phyloP scores from a whole-genome alignment of 2,329 filamentous ascomycete genomes.

The Alternaria gansuensis region DNA sequence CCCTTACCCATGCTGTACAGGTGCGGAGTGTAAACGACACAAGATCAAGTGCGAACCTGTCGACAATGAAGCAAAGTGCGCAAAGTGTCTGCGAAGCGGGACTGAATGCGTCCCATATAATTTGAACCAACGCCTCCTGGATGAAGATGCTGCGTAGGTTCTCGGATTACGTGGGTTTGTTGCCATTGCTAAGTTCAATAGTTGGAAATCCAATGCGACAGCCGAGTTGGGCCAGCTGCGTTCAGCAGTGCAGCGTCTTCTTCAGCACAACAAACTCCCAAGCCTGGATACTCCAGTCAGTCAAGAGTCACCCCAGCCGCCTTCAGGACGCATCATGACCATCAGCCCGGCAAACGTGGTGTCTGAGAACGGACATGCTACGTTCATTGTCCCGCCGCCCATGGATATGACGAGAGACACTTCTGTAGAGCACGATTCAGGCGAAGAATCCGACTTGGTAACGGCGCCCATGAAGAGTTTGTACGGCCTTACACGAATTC shows the following conservation, averaged over 20 bases:
- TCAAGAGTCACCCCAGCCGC: constrained; percentile 25
- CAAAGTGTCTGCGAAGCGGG: constrained; percentile 56
- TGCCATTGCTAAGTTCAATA: constrained; percentile 8
- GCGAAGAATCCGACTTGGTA: constrained; percentile 39
- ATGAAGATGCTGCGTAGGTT: constrained; percentile 47
- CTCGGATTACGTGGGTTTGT: not conserved
- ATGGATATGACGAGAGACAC: constrained; percentile 50
- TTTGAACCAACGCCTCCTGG: constrained; percentile 44
- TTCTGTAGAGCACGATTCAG: constrained; percentile 42
- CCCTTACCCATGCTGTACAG: constrained; percentile 23
- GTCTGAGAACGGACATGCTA: constrained; percentile 37
- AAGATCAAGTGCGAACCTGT: constrained; percentile 50
- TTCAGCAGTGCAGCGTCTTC: constrained; percentile 40
- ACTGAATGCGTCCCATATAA: constrained; percentile 83
- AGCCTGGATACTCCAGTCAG: constrained; percentile 29
- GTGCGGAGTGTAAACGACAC: constrained; percentile 48
- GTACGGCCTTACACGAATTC: constrained; percentile 47
- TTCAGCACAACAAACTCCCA: constrained; percentile 41
- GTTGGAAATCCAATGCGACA: constrained; percentile 47
- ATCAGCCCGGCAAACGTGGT: constrained; percentile 39
- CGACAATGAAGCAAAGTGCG: constrained; percentile 44
- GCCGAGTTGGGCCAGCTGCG: constrained; percentile 39
- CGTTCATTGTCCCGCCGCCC: constrained; percentile 38
- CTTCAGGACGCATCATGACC: constrained; percentile 23
- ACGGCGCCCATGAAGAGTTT: constrained; percentile 49